phyloP scores from a whole-genome alignment of 202 grass and related monocot species.

The Panicum hallii region DNA sequence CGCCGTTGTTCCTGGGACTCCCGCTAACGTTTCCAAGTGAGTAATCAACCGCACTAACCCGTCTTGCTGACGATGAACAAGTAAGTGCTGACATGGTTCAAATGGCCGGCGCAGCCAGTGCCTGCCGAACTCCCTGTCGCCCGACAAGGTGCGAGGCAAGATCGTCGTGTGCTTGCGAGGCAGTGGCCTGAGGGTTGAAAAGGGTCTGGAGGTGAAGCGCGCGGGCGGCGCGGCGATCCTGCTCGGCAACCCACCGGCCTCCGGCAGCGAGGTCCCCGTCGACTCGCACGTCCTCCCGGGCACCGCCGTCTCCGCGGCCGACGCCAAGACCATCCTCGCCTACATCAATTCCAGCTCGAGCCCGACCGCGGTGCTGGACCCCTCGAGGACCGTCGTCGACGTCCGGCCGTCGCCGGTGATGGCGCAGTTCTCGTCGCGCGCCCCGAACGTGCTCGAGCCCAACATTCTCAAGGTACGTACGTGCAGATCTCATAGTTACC shows the following conservation, averaged over 20 bases:
- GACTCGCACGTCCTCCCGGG: slow-evolving; percentile 87
- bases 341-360: slow-evolving; percentile 63
- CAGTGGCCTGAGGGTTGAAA: slow-evolving; percentile 66
- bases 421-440: slow-evolving; percentile 92
- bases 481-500: background rate
- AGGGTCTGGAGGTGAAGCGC: slow-evolving; percentile 88
- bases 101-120: slow-evolving; percentile 63
- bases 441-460: slow-evolving; percentile 76
- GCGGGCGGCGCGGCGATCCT: slow-evolving; percentile 81
- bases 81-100: background rate
- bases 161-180: slow-evolving; percentile 87
- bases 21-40: slow-evolving; percentile 73
- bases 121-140: slow-evolving; percentile 72
- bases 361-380: slow-evolving; percentile 55
- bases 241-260: slow-evolving; percentile 68
- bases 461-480: slow-evolving; percentile 80
- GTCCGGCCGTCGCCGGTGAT: slow-evolving; percentile 77
- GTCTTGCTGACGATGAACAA: background rate
- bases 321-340: slow-evolving; percentile 52
- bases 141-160: slow-evolving; percentile 71
- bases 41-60: background rate
- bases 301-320: slow-evolving; percentile 62
- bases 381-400: slow-evolving; percentile 62
- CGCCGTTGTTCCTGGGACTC: slow-evolving; percentile 67
- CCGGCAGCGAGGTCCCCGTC: slow-evolving; percentile 76